Conservation (phyloP, 148 eudicot species). For the Agrostemma githago region DNA sequence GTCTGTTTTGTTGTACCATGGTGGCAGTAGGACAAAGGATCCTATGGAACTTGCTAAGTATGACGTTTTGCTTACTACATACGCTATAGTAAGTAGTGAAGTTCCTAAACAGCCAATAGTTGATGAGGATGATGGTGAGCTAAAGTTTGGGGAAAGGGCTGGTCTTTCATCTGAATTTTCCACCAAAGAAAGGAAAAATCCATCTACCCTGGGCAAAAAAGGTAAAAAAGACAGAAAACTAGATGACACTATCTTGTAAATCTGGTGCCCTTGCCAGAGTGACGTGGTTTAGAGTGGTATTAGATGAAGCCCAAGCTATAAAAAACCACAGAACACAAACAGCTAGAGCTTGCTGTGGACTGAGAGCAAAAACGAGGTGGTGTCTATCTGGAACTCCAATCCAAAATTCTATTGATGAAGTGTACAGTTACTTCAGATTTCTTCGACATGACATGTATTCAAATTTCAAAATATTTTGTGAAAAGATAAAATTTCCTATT, state of each 20-base stretch:
- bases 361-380: constrained; percentile 93
- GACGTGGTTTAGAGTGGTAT: constrained; percentile 84
- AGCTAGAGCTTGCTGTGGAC: constrained; percentile 95
- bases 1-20: constrained; percentile 76
- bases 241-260: constrained; percentile 43
- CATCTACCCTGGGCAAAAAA: constrained; percentile 37
- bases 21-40: constrained; percentile 76
- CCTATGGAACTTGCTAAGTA: constrained; percentile 62
- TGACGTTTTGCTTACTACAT: constrained; percentile 92
- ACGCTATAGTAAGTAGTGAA: constrained; percentile 84
- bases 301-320: constrained; percentile 97
- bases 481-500: constrained; percentile 59
- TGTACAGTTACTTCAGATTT: constrained; percentile 92
- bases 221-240: constrained; percentile 68
- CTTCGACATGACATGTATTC: constrained; percentile 81
- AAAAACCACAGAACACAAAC: constrained; percentile 92
- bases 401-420: constrained; percentile 88
- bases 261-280: constrained; percentile 83
- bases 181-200: constrained; percentile 51
- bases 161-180: constrained; percentile 61
- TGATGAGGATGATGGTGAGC: constrained; percentile 75
- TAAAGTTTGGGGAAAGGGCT: constrained; percentile 49
- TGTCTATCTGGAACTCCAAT: constrained; percentile 99
- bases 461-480: constrained; percentile 54
- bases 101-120: constrained; percentile 84